Conservation (phyloP, 2,329 filamentous ascomycete species). For the Sporothrix curviconia region DNA sequence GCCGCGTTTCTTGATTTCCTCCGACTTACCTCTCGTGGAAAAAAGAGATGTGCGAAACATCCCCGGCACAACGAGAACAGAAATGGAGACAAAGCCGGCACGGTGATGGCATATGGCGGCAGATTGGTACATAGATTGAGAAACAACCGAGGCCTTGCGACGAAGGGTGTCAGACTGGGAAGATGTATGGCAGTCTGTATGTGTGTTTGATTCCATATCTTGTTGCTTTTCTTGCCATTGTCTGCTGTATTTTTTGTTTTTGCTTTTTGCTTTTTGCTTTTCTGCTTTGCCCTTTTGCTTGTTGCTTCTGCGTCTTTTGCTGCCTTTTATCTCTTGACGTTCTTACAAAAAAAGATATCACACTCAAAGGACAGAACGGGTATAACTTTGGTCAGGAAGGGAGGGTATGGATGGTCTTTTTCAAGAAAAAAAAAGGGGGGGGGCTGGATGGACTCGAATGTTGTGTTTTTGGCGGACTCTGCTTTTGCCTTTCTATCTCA, state of each 20-base stretch:
- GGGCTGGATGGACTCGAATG: no score
- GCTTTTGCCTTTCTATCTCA: not conserved
- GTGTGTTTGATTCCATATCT: no score
- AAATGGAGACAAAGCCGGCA: not conserved
- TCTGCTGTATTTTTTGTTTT: not conserved
- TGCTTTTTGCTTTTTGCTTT: not conserved
- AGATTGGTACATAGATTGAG: not conserved
- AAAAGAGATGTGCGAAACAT: not conserved
- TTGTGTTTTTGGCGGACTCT: not conserved
- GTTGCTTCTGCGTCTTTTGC: not conserved
- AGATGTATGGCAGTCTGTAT: no score
- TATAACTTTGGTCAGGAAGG: no score
- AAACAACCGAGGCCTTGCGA: no score
- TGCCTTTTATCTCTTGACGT: no score
- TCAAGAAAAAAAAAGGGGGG: not conserved
- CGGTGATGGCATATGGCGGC: not conserved
- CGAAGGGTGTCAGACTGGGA: no score
- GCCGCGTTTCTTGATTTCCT: no score
- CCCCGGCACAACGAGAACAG: not conserved
- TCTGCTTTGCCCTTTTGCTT: not conserved
- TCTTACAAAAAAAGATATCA: not conserved
- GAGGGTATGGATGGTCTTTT: no score
- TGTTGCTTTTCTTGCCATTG: no score
- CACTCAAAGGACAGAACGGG: not conserved
- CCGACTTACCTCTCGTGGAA: not conserved